These are phyloP conservation scores for Petunia axillaris DNA, from an alignment of 257 asterid species.

Conservation along the genomic window DNA sequence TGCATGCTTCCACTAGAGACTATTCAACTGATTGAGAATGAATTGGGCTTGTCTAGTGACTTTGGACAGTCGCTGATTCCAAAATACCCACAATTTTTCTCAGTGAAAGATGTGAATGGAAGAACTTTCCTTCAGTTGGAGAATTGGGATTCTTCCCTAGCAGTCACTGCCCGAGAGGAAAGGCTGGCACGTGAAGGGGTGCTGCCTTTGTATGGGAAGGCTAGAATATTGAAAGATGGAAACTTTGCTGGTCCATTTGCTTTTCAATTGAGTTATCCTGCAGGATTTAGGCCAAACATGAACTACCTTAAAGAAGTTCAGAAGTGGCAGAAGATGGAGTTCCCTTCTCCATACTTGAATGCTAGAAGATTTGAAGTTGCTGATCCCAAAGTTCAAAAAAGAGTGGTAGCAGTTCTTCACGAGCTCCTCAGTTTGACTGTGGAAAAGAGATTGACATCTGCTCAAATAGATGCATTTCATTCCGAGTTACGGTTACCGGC, in stretches of 20 bases:
- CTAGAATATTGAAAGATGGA: constrained; percentile 71
- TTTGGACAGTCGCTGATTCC: constrained; percentile 63
- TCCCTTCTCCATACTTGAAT: constrained; percentile 95
- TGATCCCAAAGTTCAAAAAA: constrained; percentile 79
- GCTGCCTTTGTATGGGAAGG: constrained; percentile 33
- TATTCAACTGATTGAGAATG: constrained; percentile 54
- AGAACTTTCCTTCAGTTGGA: constrained; percentile 73
- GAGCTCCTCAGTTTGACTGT: constrained; percentile 90
- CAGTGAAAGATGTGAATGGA: constrained; percentile 53
- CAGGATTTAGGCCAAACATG: constrained; percentile 85
- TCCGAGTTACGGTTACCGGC: constrained; percentile 72
- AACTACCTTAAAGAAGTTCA: constrained; percentile 73
- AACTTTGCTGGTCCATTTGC: constrained; percentile 75
- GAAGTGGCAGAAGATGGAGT: constrained; percentile 93
- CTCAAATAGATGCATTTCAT: constrained; percentile 87
- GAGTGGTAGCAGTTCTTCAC: constrained; percentile 87
- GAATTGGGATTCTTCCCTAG: constrained; percentile 91
- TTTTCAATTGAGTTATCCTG: constrained; percentile 67
- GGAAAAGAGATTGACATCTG: constrained; percentile 85
- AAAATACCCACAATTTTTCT: constrained; percentile 73
- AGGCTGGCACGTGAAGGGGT: constrained; percentile 41
- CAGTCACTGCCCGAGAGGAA: constrained; percentile 84
- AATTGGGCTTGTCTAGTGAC: constrained; percentile 79
- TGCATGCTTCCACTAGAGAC: constrained; percentile 73
- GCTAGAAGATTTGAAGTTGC: constrained; percentile 67